These are phyloP conservation scores for Delonix regia DNA, from an alignment of 306 rosid genomes.

Conservation along the genomic window DNA sequence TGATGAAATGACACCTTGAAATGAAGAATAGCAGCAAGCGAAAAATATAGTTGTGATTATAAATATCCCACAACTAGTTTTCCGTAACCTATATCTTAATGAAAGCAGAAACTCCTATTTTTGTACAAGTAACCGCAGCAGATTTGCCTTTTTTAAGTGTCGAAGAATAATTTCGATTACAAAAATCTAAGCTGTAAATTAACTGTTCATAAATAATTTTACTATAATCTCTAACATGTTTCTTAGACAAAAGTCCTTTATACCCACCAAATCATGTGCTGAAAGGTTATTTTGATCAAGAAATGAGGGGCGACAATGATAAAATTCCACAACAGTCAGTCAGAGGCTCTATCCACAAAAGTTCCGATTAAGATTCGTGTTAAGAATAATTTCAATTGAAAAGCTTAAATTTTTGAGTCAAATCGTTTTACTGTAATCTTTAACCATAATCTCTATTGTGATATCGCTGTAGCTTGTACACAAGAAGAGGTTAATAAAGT, in stretches of 20 bases:
- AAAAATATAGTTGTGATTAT: not conserved
- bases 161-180: not conserved
- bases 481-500: constrained; percentile 94
- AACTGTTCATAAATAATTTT: not conserved
- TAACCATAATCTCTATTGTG: constrained; percentile 14
- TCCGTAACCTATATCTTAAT: not conserved
- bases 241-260: not conserved
- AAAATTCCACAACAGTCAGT: not conserved
- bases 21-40: not conserved
- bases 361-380: no score
- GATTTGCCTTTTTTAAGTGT: not conserved
- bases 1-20: not conserved
- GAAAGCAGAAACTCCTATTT: not conserved
- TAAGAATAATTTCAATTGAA: not conserved
- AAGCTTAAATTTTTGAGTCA: not conserved
- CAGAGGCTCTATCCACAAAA: not conserved
- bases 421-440: not conserved
- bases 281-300: not conserved
- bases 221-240: not conserved
- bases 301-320: not conserved
- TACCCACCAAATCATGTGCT: not conserved
- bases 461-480: constrained; percentile 66
- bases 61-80: not conserved
- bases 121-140: not conserved
- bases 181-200: not conserved